Percentiles rank a stretch among this genome's conserved stretches.
Conservation (phyloP, 116 monocot genomes). For the Trichopus zeylanicus region DNA sequence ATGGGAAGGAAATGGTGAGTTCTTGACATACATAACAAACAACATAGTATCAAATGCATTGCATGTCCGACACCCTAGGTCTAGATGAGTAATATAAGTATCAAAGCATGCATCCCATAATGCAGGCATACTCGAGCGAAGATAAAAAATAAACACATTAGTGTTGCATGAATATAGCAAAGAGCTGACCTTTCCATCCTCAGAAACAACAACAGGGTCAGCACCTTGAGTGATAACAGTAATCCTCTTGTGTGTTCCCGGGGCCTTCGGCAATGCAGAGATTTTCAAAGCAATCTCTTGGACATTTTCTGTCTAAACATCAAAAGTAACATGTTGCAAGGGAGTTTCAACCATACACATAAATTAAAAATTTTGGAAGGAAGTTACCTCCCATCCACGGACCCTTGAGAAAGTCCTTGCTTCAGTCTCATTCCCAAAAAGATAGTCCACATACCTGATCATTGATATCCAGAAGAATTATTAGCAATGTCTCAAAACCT, state of each 20-base stretch:
- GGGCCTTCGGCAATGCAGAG: slow-evolving; percentile 70
- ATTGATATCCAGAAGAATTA: background rate
- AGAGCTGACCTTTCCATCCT: slow-evolving; percentile 80
- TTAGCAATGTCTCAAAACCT: background rate
- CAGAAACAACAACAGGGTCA: slow-evolving; percentile 86
- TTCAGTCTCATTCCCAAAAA: slow-evolving; percentile 99
- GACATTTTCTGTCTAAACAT: slow-evolving; percentile 67
- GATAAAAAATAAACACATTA: too few species aligned
- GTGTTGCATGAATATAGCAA: too few species aligned
- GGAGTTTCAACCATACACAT: background rate
- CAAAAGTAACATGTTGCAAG: background rate
- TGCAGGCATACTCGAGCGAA: too few species aligned
- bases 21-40: too few species aligned
- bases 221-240: slow-evolving; percentile 87
- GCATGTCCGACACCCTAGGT: too few species aligned
- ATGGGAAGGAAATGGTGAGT: too few species aligned
- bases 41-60: too few species aligned
- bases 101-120: too few species aligned
- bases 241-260: slow-evolving; percentile 61
- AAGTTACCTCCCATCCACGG: slow-evolving; percentile 78
- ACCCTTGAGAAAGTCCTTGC: slow-evolving; percentile 82
- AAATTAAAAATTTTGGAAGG: background rate
- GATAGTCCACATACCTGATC: slow-evolving; percentile 65
- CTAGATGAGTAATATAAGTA: too few species aligned
- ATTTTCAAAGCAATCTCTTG: slow-evolving; percentile 95